Evolutionary conservation across 495 filamentous ascomycete genomes (phyloP).

Genomic region (Friedmanniomyces endolithicus): DNA sequence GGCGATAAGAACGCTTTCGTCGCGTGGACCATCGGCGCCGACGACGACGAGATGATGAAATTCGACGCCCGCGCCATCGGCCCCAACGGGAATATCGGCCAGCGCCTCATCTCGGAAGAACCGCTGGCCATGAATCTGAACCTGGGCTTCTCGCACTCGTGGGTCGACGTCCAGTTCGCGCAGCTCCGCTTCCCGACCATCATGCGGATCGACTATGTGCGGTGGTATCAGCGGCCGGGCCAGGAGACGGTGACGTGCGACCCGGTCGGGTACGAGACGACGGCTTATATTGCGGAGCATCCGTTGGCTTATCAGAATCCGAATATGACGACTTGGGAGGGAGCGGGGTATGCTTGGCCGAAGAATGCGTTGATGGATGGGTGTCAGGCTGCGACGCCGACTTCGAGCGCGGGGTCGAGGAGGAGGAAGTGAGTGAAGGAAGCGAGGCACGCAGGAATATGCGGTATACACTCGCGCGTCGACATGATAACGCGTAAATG

Average conservation of each 20-base stretch:
- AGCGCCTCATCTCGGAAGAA: slow-evolving; percentile 54
- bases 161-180: slow-evolving; percentile 47
- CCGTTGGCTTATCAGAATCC: slow-evolving; percentile 50
- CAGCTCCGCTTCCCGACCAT: slow-evolving; percentile 48
- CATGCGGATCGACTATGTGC: slow-evolving; percentile 62
- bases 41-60: slow-evolving; percentile 51
- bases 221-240: slow-evolving; percentile 55
- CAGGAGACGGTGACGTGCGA: slow-evolving; percentile 55
- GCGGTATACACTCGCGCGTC: too few species aligned
- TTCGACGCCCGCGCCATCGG: slow-evolving; percentile 52
- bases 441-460: not conserved
- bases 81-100: slow-evolving; percentile 63
- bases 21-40: slow-evolving; percentile 58
- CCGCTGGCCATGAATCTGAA: slow-evolving; percentile 61
- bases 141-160: slow-evolving; percentile 59
- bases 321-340: slow-evolving; percentile 42
- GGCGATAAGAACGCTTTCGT: slow-evolving; percentile 38
- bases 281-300: slow-evolving; percentile 55
- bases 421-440: not conserved
- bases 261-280: slow-evolving; percentile 57
- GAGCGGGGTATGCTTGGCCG: slow-evolving; percentile 37
- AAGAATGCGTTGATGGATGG: slow-evolving; percentile 38
- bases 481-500: too few species aligned
- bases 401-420: not conserved
- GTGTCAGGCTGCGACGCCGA: slow-evolving; percentile 25